phyloP scores from a whole-genome alignment of 345 rosid genomes.

The Theobroma cacao region DNA sequence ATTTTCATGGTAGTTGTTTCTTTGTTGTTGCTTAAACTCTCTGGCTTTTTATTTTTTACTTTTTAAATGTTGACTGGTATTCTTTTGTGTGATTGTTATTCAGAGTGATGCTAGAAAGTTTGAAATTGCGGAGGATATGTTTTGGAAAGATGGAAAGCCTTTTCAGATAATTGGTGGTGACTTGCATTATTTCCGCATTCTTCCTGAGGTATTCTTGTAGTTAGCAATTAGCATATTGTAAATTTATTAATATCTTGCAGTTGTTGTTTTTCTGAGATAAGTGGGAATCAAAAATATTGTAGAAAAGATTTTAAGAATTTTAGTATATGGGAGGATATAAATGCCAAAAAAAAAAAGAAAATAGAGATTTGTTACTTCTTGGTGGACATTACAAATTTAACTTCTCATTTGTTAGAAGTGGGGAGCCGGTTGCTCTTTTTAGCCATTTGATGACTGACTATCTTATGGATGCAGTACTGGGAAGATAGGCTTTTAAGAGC shows the following conservation, averaged over 20 bases:
- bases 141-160: slow-evolving; percentile 72
- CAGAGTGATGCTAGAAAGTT: slow-evolving; percentile 42
- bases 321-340: background rate
- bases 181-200: slow-evolving; percentile 84
- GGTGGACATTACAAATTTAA: background rate
- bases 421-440: background rate
- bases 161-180: slow-evolving; percentile 92
- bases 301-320: background rate
- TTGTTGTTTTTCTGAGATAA: background rate
- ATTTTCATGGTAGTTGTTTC: background rate
- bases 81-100: background rate
- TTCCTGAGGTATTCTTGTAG: slow-evolving; percentile 59
- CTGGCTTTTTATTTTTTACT: background rate
- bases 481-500: slow-evolving; percentile 85
- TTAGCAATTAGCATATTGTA: background rate
- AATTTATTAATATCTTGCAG: background rate
- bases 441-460: background rate
- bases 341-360: background rate
- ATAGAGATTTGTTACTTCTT: background rate
- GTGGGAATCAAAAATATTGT: background rate
- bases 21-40: background rate
- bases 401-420: background rate
- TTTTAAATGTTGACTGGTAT: background rate
- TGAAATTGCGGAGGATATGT: slow-evolving; percentile 70
- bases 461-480: slow-evolving; percentile 61